Evolutionary conservation across 169 alveolate species (phyloP).

Genomic region (Theileria annulata): DNA sequence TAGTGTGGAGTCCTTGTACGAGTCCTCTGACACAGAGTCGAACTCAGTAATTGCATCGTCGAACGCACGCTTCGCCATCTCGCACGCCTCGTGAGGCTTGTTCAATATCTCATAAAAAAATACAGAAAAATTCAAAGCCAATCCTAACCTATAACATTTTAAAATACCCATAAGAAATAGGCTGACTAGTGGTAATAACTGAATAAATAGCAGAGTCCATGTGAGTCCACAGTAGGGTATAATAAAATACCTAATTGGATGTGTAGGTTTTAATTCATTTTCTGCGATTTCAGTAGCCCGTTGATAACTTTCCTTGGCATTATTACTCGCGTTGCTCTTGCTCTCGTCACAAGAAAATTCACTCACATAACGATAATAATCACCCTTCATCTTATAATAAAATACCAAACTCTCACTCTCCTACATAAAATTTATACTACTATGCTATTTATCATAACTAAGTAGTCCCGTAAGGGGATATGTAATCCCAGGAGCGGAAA

Average conservation of each 20-base stretch:
- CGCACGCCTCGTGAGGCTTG: constrained; percentile 98
- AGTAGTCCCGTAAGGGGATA: neutral
- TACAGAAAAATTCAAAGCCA: constrained; percentile 97
- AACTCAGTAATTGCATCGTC: constrained; percentile 94
- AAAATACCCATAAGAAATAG: too few relatives aligned
- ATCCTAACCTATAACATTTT: constrained; percentile 88
- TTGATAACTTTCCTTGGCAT: constrained; percentile 94
- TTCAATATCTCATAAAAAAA: constrained; percentile 97
- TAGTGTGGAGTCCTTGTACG: constrained; percentile 93
- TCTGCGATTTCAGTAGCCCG: constrained; percentile 95
- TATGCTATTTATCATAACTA: neutral
- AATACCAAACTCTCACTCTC: constrained; percentile 93
- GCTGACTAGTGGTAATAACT: constrained; percentile 90
- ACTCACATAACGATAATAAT: constrained; percentile 95
- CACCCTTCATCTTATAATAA: constrained; percentile 99
- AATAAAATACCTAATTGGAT: constrained; percentile 93
- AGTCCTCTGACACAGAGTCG: constrained; percentile 92
- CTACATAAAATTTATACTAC: constrained; percentile 5
- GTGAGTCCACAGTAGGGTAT: constrained; percentile 88
- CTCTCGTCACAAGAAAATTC: constrained; percentile 95
- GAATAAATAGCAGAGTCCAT: constrained; percentile 87
- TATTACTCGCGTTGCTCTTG: constrained; percentile 92
- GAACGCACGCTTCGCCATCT: constrained; percentile 95
- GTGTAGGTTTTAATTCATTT: constrained; percentile 92
- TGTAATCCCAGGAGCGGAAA: too few relatives aligned